Base-by-base conservation (phyloP, 345 rosid species). In the Citrus inodora region DNA sequence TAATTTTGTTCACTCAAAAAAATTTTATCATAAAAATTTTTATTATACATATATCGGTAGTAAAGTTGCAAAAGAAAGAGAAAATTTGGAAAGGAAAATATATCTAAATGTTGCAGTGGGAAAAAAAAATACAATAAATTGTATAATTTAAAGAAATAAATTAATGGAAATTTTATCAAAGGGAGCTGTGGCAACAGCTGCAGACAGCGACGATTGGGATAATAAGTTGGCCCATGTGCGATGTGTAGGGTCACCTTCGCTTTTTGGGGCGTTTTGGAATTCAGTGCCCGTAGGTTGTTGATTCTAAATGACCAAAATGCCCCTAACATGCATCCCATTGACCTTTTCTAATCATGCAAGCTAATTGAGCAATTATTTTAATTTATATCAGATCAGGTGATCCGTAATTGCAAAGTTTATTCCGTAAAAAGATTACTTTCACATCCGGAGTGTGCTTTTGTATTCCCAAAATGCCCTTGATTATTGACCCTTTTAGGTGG, bases 141-240 rank as follows among this genome's bases (percentile, higher is more conserved):
- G 66, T 9, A 65, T n/a, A 79, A 32, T 64, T 53, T 66, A 55
- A 82, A 61, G 5, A 74, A 48, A 58, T 42, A 33, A 65, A 32
- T 22, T n/a, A 40, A 14, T n/a, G 63, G 13, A 72, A 71, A 67
- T 72, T 82, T 74, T 30, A 84, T 70, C 67, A 82, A 42, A 78
- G 60, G 51, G 70, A 66, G 73, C 56, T 37, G 73, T 19, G 68
- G 81, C 82, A 88, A 78, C 84, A 81, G 90, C 79, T 84, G 88
- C 91, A 87, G 92, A 92, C 80, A 79, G 85, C 81, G 92, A 88
- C 92, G 88, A 84, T 75, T 87, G 82, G 76, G 88, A 90, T 87
- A 85, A 85, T 81, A 81, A 81, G 78, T 64, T 70, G 82, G 86
- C 65, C 77, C 85, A 71, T 3, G 22, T 73, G 88, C 77, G 83